These are phyloP conservation scores for Ajuga reptans DNA, from an alignment of 305 asterid species.

Conservation along the genomic window DNA sequence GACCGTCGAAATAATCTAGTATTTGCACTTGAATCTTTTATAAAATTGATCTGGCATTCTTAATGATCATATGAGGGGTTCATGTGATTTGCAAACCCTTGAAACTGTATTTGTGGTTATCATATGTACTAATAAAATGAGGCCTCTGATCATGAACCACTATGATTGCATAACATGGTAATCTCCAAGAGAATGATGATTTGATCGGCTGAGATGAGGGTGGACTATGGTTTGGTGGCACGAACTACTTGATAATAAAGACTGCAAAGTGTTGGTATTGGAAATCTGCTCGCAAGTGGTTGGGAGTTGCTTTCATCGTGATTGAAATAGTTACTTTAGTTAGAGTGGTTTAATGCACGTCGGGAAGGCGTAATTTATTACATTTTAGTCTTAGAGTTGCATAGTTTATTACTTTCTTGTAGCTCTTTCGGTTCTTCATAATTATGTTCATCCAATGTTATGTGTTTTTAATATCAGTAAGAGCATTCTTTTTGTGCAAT, in stretches of 20 bases:
- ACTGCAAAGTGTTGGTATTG: not conserved
- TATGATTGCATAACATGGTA: not conserved
- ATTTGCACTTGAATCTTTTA: not conserved
- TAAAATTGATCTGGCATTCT: not conserved
- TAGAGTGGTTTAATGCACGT: not conserved
- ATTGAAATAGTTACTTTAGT: not conserved
- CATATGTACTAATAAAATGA: constrained; percentile 1
- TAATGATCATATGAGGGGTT: not conserved
- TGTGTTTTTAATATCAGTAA: not conserved
- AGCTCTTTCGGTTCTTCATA: not conserved
- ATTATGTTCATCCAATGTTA: not conserved
- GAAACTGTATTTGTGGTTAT: not conserved
- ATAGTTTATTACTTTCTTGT: not conserved
- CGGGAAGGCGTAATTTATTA: not conserved
- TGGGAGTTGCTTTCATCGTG: constrained; percentile 9
- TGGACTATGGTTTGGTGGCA: not conserved
- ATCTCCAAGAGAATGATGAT: not conserved
- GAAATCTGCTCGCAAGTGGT: not conserved
- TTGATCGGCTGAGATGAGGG: not conserved
- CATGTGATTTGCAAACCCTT: not conserved
- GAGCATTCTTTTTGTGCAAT: constrained; percentile 3
- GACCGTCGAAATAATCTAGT: not conserved
- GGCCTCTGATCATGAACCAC: not conserved
- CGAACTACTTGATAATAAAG: not conserved
- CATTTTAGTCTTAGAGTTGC: not conserved